Percentiles rank a stretch among this genome's conserved stretches.
Conservation (phyloP, 192 early-diverging fungal species). For the Umbelopsis vinacea region DNA sequence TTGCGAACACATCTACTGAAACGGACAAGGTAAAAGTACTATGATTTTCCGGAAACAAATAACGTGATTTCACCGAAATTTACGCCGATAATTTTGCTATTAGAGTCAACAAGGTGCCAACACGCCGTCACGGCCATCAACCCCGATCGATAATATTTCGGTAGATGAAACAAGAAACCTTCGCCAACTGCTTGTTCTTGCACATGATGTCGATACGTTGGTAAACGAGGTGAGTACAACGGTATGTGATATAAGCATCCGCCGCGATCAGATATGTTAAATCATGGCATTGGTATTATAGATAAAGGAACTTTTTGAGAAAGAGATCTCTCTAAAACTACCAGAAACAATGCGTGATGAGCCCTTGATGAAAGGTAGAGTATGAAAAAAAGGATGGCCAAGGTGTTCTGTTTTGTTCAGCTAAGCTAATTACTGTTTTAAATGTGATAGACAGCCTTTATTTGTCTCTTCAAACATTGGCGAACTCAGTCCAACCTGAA, state of each 20-base stretch:
- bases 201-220: slow-evolving; percentile 47
- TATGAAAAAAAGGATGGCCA: not conserved
- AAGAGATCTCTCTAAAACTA: slow-evolving; percentile 48
- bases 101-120: not conserved
- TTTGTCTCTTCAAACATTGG: slow-evolving; percentile 15
- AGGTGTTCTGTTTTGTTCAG: too few species aligned
- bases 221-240: slow-evolving; percentile 20
- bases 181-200: slow-evolving; percentile 45
- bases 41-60: too few species aligned
- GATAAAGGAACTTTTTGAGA: slow-evolving; percentile 34
- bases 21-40: not conserved
- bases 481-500: slow-evolving; percentile 39
- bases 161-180: slow-evolving; percentile 32
- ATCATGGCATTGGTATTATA: slow-evolving; percentile 7
- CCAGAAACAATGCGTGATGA: slow-evolving; percentile 49
- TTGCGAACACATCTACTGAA: not conserved
- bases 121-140: not conserved
- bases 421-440: not conserved
- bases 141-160: not conserved
- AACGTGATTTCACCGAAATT: too few species aligned
- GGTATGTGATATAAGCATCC: not conserved
- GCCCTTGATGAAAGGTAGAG: slow-evolving; percentile 47
- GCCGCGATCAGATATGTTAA: not conserved
- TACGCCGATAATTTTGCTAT: too few species aligned
- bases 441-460: slow-evolving; percentile 34